Percentiles rank a stretch among this genome's conserved stretches.
Evolutionary conservation across 805 yeast genomes (phyloP).

Genomic region (Metschnikowia kunwiensis): DNA sequence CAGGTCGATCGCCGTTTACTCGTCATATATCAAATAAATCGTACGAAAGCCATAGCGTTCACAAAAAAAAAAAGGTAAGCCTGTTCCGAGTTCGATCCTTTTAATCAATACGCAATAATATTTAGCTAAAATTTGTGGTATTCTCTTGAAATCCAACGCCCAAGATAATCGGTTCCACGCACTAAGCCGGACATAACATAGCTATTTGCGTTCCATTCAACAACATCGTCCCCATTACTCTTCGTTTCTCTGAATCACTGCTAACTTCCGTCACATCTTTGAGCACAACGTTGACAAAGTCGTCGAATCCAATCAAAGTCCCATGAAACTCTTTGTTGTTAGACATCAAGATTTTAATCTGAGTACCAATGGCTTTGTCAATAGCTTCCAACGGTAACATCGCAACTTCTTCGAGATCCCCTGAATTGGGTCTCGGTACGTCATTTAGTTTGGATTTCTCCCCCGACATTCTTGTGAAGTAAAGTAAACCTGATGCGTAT

Average conservation of each 20-base stretch:
- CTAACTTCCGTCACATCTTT: conserved; percentile 70
- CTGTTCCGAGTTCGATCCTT: too few relatives aligned
- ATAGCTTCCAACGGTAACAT: conserved; percentile 79
- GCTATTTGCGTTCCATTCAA: conserved; percentile 71
- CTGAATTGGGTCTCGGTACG: too few relatives aligned
- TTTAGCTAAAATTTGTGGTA: too few relatives aligned
- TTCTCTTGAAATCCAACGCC: too few relatives aligned
- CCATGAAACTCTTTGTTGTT: conserved; percentile 80
- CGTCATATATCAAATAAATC: background rate
- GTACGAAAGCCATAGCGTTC: background rate
- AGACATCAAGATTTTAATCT: conserved; percentile 67
- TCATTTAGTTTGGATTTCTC: background rate
- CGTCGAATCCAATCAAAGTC: conserved; percentile 87
- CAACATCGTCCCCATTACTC: conserved; percentile 54
- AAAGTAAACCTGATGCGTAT: background rate
- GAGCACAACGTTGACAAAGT: conserved; percentile 87
- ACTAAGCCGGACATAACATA: conserved; percentile 46
- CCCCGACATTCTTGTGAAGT: background rate
- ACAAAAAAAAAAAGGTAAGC: background rate
- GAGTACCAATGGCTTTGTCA: conserved; percentile 81
- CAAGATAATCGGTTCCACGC: too few relatives aligned
- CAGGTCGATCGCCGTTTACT: too few relatives aligned
- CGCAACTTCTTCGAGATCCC: too few relatives aligned
- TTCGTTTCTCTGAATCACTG: conserved; percentile 42
- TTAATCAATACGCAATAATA: too few relatives aligned